A percentile compares a stretch with the other conserved stretches of the same genome.
These are phyloP conservation scores for Cornus suecica DNA, from an alignment of 148 eudicot species.

Conservation along the genomic window DNA sequence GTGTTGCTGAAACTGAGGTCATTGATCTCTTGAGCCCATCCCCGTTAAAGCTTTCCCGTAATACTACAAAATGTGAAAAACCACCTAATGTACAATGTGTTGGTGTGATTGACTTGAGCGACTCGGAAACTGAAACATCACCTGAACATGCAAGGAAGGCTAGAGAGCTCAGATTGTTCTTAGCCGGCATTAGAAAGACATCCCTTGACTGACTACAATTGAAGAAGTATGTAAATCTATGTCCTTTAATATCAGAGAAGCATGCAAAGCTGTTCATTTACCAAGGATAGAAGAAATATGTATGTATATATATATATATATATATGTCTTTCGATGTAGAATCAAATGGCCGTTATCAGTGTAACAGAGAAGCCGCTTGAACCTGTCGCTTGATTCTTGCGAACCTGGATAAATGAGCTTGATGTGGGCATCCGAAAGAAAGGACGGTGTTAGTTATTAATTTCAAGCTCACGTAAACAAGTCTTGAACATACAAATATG, in stretches of 20 bases:
- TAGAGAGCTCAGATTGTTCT: constrained; percentile 55
- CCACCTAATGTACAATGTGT: constrained; percentile 19
- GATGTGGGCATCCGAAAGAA: no score
- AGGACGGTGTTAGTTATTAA: no score
- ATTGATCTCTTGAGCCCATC: constrained; percentile 75
- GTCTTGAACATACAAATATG: no score
- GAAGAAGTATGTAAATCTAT: background rate
- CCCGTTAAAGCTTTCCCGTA: constrained; percentile 24
- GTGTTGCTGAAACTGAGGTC: constrained; percentile 25
- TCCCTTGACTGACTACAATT: constrained; percentile 10
- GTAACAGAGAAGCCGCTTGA: background rate
- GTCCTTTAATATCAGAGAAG: background rate
- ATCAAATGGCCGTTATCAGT: background rate
- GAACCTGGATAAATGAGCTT: no score
- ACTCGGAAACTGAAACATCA: constrained; percentile 60
- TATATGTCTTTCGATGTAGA: no score
- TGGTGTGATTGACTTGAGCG: constrained; percentile 65
- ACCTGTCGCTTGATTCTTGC: background rate
- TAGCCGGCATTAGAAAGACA: constrained; percentile 42
- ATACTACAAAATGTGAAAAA: constrained; percentile 37
- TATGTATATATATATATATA: no score
- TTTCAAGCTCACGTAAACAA: no score
- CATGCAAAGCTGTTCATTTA: background rate
- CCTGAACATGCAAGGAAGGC: constrained; percentile 63
- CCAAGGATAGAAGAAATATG: background rate